Evolutionary conservation across 768 basidiomycete genomes (phyloP).

Genomic region (Tephrocybe sp.): DNA sequence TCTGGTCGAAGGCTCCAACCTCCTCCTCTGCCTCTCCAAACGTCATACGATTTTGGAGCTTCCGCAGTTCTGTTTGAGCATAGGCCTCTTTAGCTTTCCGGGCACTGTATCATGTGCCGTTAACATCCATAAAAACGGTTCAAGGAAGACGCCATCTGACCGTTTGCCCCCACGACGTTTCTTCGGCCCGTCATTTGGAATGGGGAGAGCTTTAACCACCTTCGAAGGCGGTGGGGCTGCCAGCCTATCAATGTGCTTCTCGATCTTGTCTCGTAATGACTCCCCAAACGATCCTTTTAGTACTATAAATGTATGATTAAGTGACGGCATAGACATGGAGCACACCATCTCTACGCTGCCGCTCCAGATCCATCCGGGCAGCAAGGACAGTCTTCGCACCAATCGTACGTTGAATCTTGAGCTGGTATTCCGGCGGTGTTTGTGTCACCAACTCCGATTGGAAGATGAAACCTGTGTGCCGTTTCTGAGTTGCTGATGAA

Average conservation of each 20-base stretch:
- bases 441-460: slow-evolving; percentile 87
- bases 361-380: slow-evolving; percentile 92
- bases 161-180: slow-evolving; percentile 95
- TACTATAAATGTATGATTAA: not conserved
- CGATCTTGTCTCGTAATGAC: slow-evolving; percentile 81
- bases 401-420: slow-evolving; percentile 91
- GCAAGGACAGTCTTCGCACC: slow-evolving; percentile 91
- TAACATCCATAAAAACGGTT: slow-evolving; percentile 1
- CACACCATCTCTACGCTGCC: slow-evolving; percentile 75
- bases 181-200: slow-evolving; percentile 94
- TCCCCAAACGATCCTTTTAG: slow-evolving; percentile 74
- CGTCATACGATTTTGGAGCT: slow-evolving; percentile 94
- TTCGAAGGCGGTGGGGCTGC: slow-evolving; percentile 94
- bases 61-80: slow-evolving; percentile 94
- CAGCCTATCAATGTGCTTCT: slow-evolving; percentile 87
- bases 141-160: slow-evolving; percentile 42
- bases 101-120: slow-evolving; percentile 60
- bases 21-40: slow-evolving; percentile 97
- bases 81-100: slow-evolving; percentile 99
- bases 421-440: slow-evolving; percentile 86
- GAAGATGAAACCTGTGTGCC: slow-evolving; percentile 96
- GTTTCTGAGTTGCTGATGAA: slow-evolving; percentile 80
- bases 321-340: not conserved
- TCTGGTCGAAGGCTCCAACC: slow-evolving; percentile 94
- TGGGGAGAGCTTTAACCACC: slow-evolving; percentile 88